phyloP scores from a whole-genome alignment of 2,329 filamentous ascomycete genomes.

The Penicillium brevicompactum region DNA sequence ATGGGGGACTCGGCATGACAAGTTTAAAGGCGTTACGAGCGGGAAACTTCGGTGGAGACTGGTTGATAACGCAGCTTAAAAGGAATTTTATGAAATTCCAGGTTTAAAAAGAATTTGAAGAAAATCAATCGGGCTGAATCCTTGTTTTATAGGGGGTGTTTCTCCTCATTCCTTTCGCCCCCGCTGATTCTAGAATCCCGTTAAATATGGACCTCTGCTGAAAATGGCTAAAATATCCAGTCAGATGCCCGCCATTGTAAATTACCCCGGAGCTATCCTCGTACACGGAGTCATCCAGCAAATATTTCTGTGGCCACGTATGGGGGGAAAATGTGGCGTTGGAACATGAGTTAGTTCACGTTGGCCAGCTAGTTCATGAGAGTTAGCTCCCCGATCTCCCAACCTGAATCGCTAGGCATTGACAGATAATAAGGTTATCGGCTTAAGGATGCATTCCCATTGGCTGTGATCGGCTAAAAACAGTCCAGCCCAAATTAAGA shows the following conservation, averaged over 20 bases:
- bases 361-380: too few species aligned
- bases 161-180: neutral
- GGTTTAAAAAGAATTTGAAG: neutral
- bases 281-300: neutral
- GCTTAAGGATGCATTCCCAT: neutral
- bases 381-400: neutral
- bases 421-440: neutral
- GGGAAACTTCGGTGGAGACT: neutral
- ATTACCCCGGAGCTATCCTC: neutral
- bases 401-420: neutral
- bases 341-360: too few species aligned
- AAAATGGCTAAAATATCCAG: slow-evolving; percentile 18
- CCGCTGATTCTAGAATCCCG: neutral
- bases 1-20: neutral
- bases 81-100: neutral
- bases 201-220: slow-evolving; percentile 1
- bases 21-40: neutral
- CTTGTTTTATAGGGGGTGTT: neutral
- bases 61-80: neutral
- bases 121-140: neutral
- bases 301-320: neutral
- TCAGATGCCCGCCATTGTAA: neutral
- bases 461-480: neutral
- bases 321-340: neutral
- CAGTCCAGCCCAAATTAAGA: neutral